Conservation (phyloP, 768 basidiomycete genomes). For the Amanita rubescens region DNA sequence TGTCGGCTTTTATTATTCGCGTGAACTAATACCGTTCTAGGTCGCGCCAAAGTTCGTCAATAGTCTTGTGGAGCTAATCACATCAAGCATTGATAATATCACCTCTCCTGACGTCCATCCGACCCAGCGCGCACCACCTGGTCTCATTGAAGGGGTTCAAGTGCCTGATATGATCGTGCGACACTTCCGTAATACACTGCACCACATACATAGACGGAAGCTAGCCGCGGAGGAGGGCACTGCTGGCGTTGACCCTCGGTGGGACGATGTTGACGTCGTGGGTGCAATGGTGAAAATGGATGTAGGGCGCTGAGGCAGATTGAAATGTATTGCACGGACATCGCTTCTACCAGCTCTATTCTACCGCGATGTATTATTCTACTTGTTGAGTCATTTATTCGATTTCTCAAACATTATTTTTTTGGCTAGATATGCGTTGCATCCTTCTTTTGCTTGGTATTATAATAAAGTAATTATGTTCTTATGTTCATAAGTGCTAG, state of each 20-base stretch:
- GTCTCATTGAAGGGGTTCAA: conserved; percentile 86
- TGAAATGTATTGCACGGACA: not conserved
- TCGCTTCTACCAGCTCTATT: not conserved
- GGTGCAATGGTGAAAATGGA: conserved; percentile 91
- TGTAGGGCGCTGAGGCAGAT: conserved; percentile 39
- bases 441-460: no score
- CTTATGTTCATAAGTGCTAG: no score
- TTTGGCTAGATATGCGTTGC: no score
- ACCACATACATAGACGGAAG: conserved; percentile 78
- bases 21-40: conserved; percentile 28
- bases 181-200: conserved; percentile 89
- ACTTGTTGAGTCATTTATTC: not conserved
- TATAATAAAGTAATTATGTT: no score
- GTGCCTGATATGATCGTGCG: conserved; percentile 90
- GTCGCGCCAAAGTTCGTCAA: conserved; percentile 95
- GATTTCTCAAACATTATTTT: no score
- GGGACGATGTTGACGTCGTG: conserved; percentile 84
- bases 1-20: not conserved
- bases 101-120: conserved; percentile 84
- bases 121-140: conserved; percentile 78
- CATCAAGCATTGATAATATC: conserved; percentile 88
- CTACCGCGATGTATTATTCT: not conserved
- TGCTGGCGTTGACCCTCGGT: conserved; percentile 43
- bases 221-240: conserved; percentile 33
- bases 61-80: conserved; percentile 92